A percentile compares a stretch with the other conserved stretches of the same genome.
These are phyloP conservation scores for Aspergillus flavus DNA, from an alignment of 2,329 filamentous ascomycete genomes.

Conservation along the genomic window DNA sequence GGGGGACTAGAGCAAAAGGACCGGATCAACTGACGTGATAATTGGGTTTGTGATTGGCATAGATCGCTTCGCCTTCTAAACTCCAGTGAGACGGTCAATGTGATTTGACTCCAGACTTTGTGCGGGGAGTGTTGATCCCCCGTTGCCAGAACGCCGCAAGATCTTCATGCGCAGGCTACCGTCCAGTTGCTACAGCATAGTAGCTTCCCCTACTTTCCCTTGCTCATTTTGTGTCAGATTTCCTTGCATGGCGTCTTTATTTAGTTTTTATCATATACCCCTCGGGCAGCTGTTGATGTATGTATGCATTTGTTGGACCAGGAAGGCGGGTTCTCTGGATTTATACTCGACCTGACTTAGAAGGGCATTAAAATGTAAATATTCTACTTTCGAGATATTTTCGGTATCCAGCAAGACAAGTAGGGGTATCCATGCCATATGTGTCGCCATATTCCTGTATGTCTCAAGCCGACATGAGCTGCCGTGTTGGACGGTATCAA, in stretches of 20 bases:
- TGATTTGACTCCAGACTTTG: neutral
- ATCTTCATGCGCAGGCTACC: neutral
- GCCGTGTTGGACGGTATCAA: neutral
- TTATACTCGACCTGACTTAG: conserved; percentile 1
- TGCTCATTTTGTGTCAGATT: conserved; percentile 14
- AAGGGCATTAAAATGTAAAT: neutral
- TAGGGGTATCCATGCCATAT: neutral
- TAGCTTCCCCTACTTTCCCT: neutral
- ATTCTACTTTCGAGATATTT: conserved; percentile 7
- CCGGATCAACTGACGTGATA: conserved; percentile 30
- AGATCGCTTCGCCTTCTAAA: neutral
- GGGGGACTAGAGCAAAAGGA: conserved; percentile 66
- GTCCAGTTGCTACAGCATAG: neutral
- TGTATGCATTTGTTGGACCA: conserved; percentile 22
- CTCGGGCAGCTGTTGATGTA: conserved; percentile 24
- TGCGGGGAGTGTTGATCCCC: neutral
- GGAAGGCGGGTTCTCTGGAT: conserved; percentile 9
- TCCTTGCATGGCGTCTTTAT: conserved; percentile 22
- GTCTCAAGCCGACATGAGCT: neutral
- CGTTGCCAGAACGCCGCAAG: neutral
- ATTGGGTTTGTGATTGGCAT: conserved; percentile 8
- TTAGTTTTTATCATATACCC: conserved; percentile 30
- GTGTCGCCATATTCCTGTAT: neutral
- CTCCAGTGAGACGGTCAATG: neutral
- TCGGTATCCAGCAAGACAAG: neutral